Evolutionary conservation across 805 yeast species (phyloP), one percentile per base, ranked within the genome.

Genomic region (Saccharomycopsis sp.): DNA sequence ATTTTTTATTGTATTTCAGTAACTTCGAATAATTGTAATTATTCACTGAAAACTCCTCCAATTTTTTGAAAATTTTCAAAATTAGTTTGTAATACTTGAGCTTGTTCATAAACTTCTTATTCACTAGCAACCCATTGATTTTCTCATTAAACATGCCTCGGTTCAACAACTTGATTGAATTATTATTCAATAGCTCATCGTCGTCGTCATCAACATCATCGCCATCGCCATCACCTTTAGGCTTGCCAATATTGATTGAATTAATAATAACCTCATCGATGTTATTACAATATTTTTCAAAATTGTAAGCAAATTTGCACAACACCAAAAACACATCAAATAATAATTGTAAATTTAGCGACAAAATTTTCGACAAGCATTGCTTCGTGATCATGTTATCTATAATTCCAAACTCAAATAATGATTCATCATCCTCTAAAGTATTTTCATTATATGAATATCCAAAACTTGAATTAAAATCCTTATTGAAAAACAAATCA

Each of bases 321-420:
- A 49, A 16, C 17, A 49, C 47, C 16, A 49, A 27, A n/a, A 43
- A 24, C 1, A 33, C 48, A 31, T 47, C 51, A 42, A 47, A 47
- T 4, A 50, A 32, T 24, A 50, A 17, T 28, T 47, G 49, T 21
- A 47, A 34, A 27, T 47, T 34, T 33, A 50, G 39, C 17, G 51
- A 44, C 22, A 45, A 16, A 20, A 41, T 24, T 33, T 40, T 39
- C 7, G 41, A 35, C 9, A 45, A 8, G 24, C 14, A 27, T 6
- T n/a, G 8, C n/a, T 32, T 40, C 19, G 6, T 40, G 43, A 40
- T 33, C 38, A 40, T 40, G 4, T 20, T 29, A 19, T 40, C 32
- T 11, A 32, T 11, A 16, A 40, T 26, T 6, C 38, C 43, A 31
- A 31, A 32, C 41, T 40, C 43, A 32, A 40, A 34, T 7, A 41